phyloP scores from a whole-genome alignment of 768 basidiomycete species.

The Lepiota venenata region DNA sequence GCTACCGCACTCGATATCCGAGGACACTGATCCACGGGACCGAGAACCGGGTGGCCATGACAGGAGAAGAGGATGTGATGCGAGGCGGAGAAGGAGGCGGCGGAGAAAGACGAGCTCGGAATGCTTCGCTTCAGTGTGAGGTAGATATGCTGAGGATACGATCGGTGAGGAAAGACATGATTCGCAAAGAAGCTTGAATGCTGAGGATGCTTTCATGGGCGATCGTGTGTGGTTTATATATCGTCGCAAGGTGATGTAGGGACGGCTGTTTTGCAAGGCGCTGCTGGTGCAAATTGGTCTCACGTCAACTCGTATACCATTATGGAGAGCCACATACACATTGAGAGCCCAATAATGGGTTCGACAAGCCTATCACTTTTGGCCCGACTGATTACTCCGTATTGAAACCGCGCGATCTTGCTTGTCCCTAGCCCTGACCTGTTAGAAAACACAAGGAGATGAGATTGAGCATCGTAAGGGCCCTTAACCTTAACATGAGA shows the following conservation, averaged over 20 bases:
- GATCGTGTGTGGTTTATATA: conserved; percentile 5
- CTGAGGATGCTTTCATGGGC: neutral
- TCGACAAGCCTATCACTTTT: conserved; percentile 6
- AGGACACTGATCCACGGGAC: neutral
- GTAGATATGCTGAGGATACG: neutral
- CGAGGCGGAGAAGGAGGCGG: conserved; percentile 1
- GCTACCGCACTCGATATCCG: neutral
- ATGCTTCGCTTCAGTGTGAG: neutral
- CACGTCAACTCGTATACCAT: conserved; percentile 8
- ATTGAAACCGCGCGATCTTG: conserved; percentile 7
- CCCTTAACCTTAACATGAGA: conserved; percentile 10
- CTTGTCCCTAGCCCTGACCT: neutral
- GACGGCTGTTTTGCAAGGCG: neutral
- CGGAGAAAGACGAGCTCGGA: conserved; percentile 1
- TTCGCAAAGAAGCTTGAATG: neutral
- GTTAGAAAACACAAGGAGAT: conserved; percentile 6
- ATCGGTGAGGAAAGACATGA: conserved; percentile 10
- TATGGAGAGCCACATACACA: conserved; percentile 7
- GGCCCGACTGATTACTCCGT: conserved; percentile 9
- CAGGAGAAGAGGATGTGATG: neutral
- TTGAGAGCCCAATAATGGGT: conserved; percentile 1
- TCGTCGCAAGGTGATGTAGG: conserved; percentile 6
- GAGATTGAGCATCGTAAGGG: conserved; percentile 10
- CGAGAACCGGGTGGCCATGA: neutral
- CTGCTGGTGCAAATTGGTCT: neutral